Base-by-base conservation (phyloP, 176 grass and related monocot genomes). In the Hyparrhenia diplandra region DNA sequence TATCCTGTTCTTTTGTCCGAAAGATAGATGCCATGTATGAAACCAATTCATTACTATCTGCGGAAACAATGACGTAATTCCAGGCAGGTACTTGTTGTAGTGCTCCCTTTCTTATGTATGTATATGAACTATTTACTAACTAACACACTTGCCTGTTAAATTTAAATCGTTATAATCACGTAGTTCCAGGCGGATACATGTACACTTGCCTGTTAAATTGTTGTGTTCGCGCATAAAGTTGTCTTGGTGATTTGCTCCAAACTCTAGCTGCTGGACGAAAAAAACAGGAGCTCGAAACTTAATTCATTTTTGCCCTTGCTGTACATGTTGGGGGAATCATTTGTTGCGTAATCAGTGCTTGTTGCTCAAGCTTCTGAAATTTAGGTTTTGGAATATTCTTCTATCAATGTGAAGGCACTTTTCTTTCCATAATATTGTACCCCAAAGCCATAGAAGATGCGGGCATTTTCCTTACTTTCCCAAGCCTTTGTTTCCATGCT, bases 31-130 rank as follows among this genome's bases (percentile, higher is more conserved):
- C 35, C 14, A 34, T 88, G 58, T 73, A 46, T 78, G 57, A 74
- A 78, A 30, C 51, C n/a, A 61, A 36, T 77, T 77, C 67, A 71
- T 78, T 72, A 66, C 69, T 54, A 47, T 81, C 14, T 72, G 45
- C 16, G 2, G 57, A 64, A 72, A 76, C 46, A 32, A 17, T 74
- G 47, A 20, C 40, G 64, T 18, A 34, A 29, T 42, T 42, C 40
- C 51, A n/a, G n/a, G 71, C 31, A 68, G 45, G 69, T 69, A 36
- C 36, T 76, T 32, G 13, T 47, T 84, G 47, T 49, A 32, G 31
- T 32, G 31, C 31, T 4, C 31, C 31, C 37, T 69, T 75, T 59
- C 36, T 59, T 81, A 45, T 30, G 34, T 81, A 45, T 30, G 34
- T 43, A n/a, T 82, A 30, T 66, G 71, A 27, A n/a, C n/a, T n/a